Conservation (phyloP, 768 basidiomycete genomes). For the Suillus weaverae region DNA sequence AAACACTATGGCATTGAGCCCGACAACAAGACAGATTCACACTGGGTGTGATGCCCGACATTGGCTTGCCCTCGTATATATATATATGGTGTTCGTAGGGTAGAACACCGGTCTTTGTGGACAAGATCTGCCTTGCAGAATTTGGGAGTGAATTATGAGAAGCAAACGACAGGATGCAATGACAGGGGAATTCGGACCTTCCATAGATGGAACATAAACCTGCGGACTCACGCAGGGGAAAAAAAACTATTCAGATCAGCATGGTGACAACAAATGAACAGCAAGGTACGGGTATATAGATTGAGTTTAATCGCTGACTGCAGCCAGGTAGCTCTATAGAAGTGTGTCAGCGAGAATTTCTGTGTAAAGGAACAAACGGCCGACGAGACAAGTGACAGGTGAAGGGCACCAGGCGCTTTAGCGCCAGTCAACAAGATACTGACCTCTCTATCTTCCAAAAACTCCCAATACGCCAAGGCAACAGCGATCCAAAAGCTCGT, state of each 20-base stretch:
- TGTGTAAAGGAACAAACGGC: neutral
- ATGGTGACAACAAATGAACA: neutral
- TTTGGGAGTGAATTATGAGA: neutral
- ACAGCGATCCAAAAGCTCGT: constrained; percentile 77
- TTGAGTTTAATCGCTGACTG: neutral
- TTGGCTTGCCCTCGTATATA: neutral
- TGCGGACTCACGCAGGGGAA: neutral
- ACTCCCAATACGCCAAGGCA: constrained; percentile 74
- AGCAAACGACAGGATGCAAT: neutral
- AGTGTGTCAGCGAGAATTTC: neutral
- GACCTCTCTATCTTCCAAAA: constrained; percentile 77
- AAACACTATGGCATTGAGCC: neutral
- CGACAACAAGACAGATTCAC: neutral
- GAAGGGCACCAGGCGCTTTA: neutral
- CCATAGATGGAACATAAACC: neutral
- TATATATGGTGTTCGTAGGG: neutral
- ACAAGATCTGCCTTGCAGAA: neutral
- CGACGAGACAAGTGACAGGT: neutral
- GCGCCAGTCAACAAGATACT: constrained; percentile 20
- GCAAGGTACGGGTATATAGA: neutral
- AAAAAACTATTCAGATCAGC: neutral
- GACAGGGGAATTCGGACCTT: neutral
- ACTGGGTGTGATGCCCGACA: neutral
- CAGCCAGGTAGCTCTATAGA: neutral
- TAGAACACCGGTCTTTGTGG: neutral